phyloP scores from a whole-genome alignment of 768 basidiomycete genomes.

The Erythrobasidium yunnanense region DNA sequence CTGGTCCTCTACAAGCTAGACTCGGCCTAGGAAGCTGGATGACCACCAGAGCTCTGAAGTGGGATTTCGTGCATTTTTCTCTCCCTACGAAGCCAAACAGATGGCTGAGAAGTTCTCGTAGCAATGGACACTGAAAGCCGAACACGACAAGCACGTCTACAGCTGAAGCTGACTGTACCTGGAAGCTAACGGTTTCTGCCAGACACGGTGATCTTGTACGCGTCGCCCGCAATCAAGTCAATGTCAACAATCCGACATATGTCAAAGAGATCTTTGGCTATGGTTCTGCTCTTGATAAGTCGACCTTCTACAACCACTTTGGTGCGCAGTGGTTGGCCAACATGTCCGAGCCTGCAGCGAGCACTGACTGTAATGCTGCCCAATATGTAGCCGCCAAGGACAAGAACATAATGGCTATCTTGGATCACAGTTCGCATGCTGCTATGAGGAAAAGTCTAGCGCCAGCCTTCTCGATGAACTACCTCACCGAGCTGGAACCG shows the following conservation, averaged over 20 bases:
- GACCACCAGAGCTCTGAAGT: not conserved
- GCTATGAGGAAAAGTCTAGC: not conserved
- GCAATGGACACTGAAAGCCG: not conserved
- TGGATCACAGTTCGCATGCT: not conserved
- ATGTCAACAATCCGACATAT: not conserved
- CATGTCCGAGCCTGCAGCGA: not conserved
- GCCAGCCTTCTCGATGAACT: slow-evolving; percentile 17
- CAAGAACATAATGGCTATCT: slow-evolving; percentile 3
- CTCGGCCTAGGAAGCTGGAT: not conserved
- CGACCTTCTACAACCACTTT: not conserved
- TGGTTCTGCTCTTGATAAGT: not conserved
- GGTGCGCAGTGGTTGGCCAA: not conserved
- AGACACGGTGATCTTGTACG: not conserved
- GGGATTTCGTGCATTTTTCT: not conserved
- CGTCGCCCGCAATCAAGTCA: slow-evolving; percentile 7
- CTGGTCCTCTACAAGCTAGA: not conserved
- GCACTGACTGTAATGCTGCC: not conserved
- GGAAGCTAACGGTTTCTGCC: not conserved
- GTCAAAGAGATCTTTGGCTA: slow-evolving; percentile 2
- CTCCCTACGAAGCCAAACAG: not conserved
- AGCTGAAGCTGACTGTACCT: not conserved
- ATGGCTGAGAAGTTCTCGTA: not conserved
- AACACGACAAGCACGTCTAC: not conserved
- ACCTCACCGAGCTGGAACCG: slow-evolving; percentile 6
- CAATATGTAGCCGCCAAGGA: not conserved